Base-by-base conservation (phyloP, 1,139 yeast genomes). In the Pichia sp. region DNA sequence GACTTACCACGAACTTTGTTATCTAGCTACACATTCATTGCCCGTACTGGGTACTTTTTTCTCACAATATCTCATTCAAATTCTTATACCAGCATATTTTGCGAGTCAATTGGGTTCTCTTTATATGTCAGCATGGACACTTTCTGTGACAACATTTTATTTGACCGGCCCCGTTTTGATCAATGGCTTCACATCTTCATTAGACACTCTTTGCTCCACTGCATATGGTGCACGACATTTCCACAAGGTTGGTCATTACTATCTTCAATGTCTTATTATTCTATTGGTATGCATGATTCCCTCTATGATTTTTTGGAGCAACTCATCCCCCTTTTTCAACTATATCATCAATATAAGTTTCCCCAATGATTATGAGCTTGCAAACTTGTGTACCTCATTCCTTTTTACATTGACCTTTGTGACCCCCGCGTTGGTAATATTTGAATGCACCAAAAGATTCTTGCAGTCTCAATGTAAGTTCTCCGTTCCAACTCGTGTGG, bases 381-480 rank as follows among this genome's bases (percentile, higher is more conserved):
- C 50, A 1, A 29, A 26, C 3, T 39, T 52, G n/a, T 50, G 54
- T 20, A 22, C 46, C 1, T 16, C 22, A 25, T 25, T 53, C 45
- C 24, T 42, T 46, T 27, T 32, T 30, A 19, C 27, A 40, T 19
- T 50, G 43, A 43, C 53, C 2, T 37, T 44, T 6, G 77, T 74
- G 11, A 52, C 69, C 17, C 78, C 78, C 0, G 77, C 75, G 1
- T 64, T 63, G 45, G 65, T 69, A 12, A 49, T 72, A 16, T 72
- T 72, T 45, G 78, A 72, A 50, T 69, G 70, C 47, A 71, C 67
- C 11, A 72, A 72, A 48, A 67, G 74, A 44, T 71, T 64, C 41
- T 58, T 72, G 36, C 78, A 72, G 47, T 63, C 74, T 27, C 78
- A 72, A 52, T 74, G 74, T 19, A 63, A 70, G 27, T 72, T 72